Conservation (phyloP, 345 rosid species). For the Salix viminalis region DNA sequence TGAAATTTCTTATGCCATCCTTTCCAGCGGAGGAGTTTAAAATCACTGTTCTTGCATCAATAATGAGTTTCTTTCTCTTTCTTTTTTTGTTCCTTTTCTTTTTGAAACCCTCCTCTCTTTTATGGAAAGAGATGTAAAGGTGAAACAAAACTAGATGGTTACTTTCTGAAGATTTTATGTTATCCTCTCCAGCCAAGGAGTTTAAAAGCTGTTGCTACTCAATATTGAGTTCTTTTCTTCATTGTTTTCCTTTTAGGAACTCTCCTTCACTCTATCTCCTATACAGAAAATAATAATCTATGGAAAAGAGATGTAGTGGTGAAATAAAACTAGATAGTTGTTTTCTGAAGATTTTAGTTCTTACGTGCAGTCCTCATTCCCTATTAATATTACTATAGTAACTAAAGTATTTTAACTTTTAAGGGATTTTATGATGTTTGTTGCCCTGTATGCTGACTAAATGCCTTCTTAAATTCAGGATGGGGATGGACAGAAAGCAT, state of each 20-base stretch:
- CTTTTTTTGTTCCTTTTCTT: background rate
- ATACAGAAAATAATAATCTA: background rate
- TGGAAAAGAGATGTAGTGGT: background rate
- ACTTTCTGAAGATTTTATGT: background rate
- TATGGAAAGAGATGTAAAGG: background rate
- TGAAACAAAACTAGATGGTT: background rate
- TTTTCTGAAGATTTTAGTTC: background rate
- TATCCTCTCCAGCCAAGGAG: no score
- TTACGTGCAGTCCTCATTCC: background rate
- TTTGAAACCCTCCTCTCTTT: background rate
- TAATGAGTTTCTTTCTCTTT: background rate
- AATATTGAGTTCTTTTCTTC: no score
- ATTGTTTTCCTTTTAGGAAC: no score
- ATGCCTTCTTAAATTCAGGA: constrained; percentile 39
- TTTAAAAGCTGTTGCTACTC: no score
- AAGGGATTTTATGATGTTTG: background rate
- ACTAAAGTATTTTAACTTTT: background rate
- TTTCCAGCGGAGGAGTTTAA: background rate
- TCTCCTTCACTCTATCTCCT: no score
- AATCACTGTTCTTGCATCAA: background rate
- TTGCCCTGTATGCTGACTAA: background rate
- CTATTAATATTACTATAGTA: background rate
- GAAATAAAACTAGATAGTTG: background rate
- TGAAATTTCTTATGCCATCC: background rate
- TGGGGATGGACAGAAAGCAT: constrained; percentile 81